phyloP scores from a whole-genome alignment of 495 filamentous ascomycete species.

The Podospora anserina region DNA sequence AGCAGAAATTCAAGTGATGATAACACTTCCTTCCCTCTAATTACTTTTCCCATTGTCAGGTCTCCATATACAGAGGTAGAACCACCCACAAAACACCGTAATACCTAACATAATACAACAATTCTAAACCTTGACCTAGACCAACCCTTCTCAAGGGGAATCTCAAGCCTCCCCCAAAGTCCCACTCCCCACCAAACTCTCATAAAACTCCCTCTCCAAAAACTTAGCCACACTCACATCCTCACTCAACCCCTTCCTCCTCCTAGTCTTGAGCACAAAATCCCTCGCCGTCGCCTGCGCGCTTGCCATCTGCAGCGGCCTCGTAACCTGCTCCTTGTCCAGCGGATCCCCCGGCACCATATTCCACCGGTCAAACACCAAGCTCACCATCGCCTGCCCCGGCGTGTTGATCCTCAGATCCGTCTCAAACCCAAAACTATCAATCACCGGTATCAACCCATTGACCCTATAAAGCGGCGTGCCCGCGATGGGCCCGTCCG shows the following conservation, averaged over 20 bases:
- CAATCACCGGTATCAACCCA: conserved; percentile 91
- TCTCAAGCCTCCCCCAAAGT: conserved; percentile 56
- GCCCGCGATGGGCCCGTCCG: conserved; percentile 88
- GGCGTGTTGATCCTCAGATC: conserved; percentile 95
- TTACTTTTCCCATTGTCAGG: background rate
- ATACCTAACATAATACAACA: background rate
- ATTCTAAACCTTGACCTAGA: background rate
- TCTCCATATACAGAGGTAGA: background rate
- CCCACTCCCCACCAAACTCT: conserved; percentile 81
- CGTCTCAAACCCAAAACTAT: conserved; percentile 96
- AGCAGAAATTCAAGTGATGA: too few species aligned
- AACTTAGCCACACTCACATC: conserved; percentile 95
- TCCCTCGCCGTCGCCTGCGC: conserved; percentile 87
- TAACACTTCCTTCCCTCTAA: background rate
- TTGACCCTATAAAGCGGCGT: conserved; percentile 91
- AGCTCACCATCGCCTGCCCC: conserved; percentile 79
- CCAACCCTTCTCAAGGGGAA: background rate
- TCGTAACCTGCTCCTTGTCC: conserved; percentile 76
- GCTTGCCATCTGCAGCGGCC: conserved; percentile 80
- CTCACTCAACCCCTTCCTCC: conserved; percentile 90
- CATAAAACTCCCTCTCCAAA: conserved; percentile 89
- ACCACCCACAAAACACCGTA: background rate
- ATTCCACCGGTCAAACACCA: conserved; percentile 95
- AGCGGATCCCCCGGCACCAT: conserved; percentile 94
- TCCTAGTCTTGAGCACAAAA: conserved; percentile 91